phyloP scores from a whole-genome alignment of 225 moss, liverwort and hornwort genomes.

The Polytrichum formosum region DNA sequence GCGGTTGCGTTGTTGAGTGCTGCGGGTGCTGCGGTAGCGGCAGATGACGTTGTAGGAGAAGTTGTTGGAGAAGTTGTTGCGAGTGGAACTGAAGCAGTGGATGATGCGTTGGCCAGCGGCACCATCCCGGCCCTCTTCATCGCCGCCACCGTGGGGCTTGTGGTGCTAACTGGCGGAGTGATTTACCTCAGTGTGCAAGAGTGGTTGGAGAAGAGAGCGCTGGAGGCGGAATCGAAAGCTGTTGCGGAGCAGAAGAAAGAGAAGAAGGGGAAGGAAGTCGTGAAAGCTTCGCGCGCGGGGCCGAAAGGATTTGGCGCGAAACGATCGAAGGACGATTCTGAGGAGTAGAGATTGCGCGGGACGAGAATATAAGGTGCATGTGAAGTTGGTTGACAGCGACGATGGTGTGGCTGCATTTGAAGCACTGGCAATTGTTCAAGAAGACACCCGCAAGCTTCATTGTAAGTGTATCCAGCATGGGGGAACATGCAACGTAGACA shows the following conservation, averaged over 20 bases:
- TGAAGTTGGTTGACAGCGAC: too few species aligned
- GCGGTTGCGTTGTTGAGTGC: background rate
- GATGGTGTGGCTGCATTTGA: too few species aligned
- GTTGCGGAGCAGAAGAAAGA: constrained; percentile 22
- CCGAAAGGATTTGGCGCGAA: constrained; percentile 51
- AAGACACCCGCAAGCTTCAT: too few species aligned
- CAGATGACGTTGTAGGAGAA: constrained; percentile 18
- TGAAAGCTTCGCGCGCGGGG: constrained; percentile 32
- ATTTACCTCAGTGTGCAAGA: constrained; percentile 38
- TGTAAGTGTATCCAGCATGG: too few species aligned
- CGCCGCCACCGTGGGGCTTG: constrained; percentile 31
- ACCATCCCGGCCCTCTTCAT: constrained; percentile 43
- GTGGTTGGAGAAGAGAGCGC: constrained; percentile 43
- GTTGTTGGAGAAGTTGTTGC: constrained; percentile 12
- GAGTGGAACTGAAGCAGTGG: constrained; percentile 30
- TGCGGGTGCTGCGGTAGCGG: background rate
- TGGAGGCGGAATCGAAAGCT: constrained; percentile 45
- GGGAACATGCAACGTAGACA: too few species aligned
- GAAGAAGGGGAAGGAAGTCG: constrained; percentile 29
- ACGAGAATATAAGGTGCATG: too few species aligned
- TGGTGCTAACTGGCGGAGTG: constrained; percentile 36
- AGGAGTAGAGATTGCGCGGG: constrained; percentile 15
- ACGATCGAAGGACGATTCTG: constrained; percentile 29
- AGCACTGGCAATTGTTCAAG: too few species aligned
- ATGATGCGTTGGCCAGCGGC: constrained; percentile 21